Conservation (phyloP, 108 stramenopile genomes). For the Bacterosira constricta region DNA sequence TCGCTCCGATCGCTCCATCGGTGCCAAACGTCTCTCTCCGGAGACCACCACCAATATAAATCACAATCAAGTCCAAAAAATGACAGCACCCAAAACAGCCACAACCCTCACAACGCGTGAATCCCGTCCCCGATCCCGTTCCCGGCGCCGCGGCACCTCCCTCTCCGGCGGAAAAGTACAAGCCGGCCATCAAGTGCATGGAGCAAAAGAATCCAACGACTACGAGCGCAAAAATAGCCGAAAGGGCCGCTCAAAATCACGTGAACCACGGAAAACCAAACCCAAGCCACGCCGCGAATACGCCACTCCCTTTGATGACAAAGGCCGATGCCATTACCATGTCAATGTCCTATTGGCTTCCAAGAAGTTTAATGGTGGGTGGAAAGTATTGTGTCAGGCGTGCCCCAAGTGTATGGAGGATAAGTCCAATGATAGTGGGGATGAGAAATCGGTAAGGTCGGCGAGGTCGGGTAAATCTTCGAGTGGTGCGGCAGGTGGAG, state of each 20-base stretch:
- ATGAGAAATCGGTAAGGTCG: not conserved
- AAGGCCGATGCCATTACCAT: constrained; percentile 49
- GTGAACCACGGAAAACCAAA: not conserved
- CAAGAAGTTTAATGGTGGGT: constrained; percentile 46
- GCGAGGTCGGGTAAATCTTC: not conserved
- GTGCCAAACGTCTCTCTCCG: too few species aligned
- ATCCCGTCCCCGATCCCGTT: not conserved
- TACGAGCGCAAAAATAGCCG: not conserved
- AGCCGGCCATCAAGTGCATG: not conserved
- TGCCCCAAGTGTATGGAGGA: constrained; percentile 54
- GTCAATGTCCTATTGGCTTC: constrained; percentile 38
- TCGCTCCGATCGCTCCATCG: too few species aligned
- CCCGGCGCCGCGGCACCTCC: not conserved
- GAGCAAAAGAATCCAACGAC: not conserved
- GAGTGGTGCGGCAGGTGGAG: not conserved
- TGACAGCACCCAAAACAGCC: too few species aligned
- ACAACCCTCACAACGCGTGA: too few species aligned
- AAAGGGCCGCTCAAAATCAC: not conserved
- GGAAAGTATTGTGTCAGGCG: constrained; percentile 28
- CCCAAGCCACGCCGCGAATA: constrained; percentile 8
- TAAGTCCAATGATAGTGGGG: not conserved
- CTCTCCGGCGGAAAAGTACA: not conserved
- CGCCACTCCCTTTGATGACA: constrained; percentile 47
- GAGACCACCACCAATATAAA: too few species aligned
- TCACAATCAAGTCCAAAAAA: too few species aligned